These are phyloP conservation scores for Dioszegia crocea DNA, from an alignment of 768 basidiomycete species.

Conservation along the genomic window DNA sequence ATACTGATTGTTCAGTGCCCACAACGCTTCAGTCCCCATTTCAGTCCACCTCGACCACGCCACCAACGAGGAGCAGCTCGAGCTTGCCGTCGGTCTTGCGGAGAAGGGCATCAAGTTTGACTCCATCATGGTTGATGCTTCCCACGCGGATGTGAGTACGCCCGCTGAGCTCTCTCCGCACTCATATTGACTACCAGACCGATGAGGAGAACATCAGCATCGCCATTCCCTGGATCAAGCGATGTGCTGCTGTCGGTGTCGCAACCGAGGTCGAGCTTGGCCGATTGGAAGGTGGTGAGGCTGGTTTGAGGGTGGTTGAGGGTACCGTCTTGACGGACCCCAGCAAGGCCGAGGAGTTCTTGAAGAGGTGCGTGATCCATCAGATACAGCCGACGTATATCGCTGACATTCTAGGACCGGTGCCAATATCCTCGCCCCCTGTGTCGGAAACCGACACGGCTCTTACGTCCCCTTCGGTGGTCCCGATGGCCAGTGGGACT, in stretches of 20 bases:
- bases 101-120: conserved; percentile 50
- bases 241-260: conserved; percentile 46
- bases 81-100: conserved; percentile 46
- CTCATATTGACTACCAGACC: conserved; percentile 14
- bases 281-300: conserved; percentile 48
- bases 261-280: conserved; percentile 51
- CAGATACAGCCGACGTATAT: not conserved
- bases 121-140: conserved; percentile 51
- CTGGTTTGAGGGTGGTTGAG: conserved; percentile 44
- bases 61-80: conserved; percentile 48
- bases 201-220: conserved; percentile 48
- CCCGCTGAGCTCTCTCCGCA: too few relatives aligned
- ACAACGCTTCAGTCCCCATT: conserved; percentile 49
- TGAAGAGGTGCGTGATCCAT: conserved; percentile 35
- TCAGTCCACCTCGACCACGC: conserved; percentile 50
- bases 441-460: conserved; percentile 50
- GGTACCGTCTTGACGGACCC: conserved; percentile 50
- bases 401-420: conserved; percentile 37
- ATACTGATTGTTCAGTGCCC: conserved; percentile 30
- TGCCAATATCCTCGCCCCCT: conserved; percentile 50
- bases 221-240: conserved; percentile 46
- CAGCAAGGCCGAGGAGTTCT: conserved; percentile 47
- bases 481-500: conserved; percentile 26
- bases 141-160: conserved; percentile 43
- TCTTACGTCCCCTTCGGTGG: conserved; percentile 45